Evolutionary conservation across 768 basidiomycete species (phyloP).

Genomic region (Baorangia bicolor): DNA sequence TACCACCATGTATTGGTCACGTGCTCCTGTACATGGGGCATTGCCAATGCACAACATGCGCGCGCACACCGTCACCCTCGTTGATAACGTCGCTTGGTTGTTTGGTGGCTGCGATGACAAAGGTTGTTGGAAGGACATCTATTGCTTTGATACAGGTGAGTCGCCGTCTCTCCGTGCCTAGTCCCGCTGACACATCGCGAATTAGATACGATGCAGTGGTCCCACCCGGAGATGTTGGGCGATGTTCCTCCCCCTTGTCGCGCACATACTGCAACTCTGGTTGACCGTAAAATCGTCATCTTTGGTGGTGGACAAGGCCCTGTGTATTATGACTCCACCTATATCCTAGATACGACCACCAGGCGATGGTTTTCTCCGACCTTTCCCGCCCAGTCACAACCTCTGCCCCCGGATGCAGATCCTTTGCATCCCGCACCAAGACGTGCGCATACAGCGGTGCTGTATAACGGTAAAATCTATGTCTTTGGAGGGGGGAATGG

Average conservation of each 20-base stretch:
- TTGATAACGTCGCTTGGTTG: constrained; percentile 81
- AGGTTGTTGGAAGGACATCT: constrained; percentile 71
- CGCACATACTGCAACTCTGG: constrained; percentile 84
- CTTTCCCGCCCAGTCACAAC: constrained; percentile 21
- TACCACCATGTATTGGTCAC: constrained; percentile 84
- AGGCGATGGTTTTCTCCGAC: constrained; percentile 62
- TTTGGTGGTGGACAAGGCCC: constrained; percentile 88
- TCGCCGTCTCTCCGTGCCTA: neutral
- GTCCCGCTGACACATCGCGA: neutral
- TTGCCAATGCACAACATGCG: constrained; percentile 69
- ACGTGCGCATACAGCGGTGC: constrained; percentile 84
- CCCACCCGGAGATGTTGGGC: constrained; percentile 72
- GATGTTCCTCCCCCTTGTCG: constrained; percentile 79
- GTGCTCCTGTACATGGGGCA: constrained; percentile 73
- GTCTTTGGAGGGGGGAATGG: constrained; percentile 96
- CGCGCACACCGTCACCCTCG: constrained; percentile 80
- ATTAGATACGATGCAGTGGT: constrained; percentile 88
- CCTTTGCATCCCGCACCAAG: constrained; percentile 57
- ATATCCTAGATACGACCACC: constrained; percentile 75
- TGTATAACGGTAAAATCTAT: constrained; percentile 70
- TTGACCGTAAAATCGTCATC: constrained; percentile 76
- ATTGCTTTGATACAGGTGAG: constrained; percentile 82
- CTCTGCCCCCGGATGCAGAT: neutral
- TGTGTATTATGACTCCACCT: constrained; percentile 79
- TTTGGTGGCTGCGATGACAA: constrained; percentile 89